These are phyloP conservation scores for Blastobotrys aristatus DNA, from an alignment of 1,139 yeast species.

Conservation along the genomic window DNA sequence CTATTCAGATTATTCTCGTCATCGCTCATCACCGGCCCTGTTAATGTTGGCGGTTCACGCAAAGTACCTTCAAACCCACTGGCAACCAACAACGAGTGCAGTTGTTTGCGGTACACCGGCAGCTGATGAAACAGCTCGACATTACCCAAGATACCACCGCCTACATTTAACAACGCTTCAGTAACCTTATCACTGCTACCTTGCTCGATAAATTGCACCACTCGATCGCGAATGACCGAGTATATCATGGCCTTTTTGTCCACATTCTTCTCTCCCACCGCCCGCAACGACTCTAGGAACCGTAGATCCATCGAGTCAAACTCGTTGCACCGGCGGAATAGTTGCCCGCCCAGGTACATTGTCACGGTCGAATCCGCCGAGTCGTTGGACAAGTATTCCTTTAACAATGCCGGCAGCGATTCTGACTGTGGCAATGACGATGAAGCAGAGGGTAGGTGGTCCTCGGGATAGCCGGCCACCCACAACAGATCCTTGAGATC, in stretches of 20 bases:
- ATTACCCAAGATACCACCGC: slow-evolving; percentile 20
- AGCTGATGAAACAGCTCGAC: slow-evolving; percentile 20
- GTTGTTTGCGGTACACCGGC: slow-evolving; percentile 16
- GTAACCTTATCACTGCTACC: slow-evolving; percentile 21
- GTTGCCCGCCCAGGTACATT: slow-evolving; percentile 49
- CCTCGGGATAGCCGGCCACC: slow-evolving; percentile 43
- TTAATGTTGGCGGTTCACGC: slow-evolving; percentile 4
- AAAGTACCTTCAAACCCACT: slow-evolving; percentile 21
- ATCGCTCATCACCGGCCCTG: slow-evolving; percentile 3
- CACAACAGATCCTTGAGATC: slow-evolving; percentile 45
- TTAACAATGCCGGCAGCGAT: slow-evolving; percentile 45
- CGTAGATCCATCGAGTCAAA: slow-evolving; percentile 51
- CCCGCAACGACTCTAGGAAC: slow-evolving; percentile 47
- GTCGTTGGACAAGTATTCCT: slow-evolving; percentile 47
- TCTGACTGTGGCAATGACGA: slow-evolving; percentile 26
- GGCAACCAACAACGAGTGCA: slow-evolving; percentile 18
- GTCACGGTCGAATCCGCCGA: slow-evolving; percentile 42
- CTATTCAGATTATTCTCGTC: slow-evolving; percentile 5
- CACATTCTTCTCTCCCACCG: slow-evolving; percentile 34
- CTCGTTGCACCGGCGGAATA: slow-evolving; percentile 47
- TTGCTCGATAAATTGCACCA: slow-evolving; percentile 21
- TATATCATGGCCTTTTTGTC: slow-evolving; percentile 26
- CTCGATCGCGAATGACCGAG: slow-evolving; percentile 23
- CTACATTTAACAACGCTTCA: slow-evolving; percentile 21
- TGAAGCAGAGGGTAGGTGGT: slow-evolving; percentile 1